A percentile compares a stretch with the other conserved stretches of the same genome.
These are phyloP conservation scores for Penicillium lagena DNA, from an alignment of 495 filamentous ascomycete genomes.

Conservation along the genomic window DNA sequence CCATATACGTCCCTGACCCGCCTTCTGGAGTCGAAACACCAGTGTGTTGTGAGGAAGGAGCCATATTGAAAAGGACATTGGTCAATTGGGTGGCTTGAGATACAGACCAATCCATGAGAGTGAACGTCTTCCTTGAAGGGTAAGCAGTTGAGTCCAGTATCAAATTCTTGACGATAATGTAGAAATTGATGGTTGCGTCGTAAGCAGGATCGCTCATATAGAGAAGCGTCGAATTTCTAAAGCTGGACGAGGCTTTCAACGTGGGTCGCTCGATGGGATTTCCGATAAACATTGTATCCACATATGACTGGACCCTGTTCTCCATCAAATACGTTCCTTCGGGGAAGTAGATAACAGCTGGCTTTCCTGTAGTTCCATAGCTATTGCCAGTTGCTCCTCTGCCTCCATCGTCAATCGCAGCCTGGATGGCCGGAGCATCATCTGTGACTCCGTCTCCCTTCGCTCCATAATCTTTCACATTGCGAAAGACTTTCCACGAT, in stretches of 20 bases:
- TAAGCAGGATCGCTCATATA: too few relatives aligned
- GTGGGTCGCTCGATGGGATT: slow-evolving; percentile 51
- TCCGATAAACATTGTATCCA: slow-evolving; percentile 54
- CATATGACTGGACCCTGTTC: slow-evolving; percentile 39
- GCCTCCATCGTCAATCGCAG: slow-evolving; percentile 37
- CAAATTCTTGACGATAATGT: slow-evolving; percentile 51
- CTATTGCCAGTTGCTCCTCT: slow-evolving; percentile 5
- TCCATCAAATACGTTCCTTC: slow-evolving; percentile 50
- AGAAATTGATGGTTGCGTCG: too few relatives aligned
- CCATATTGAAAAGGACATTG: slow-evolving; percentile 66
- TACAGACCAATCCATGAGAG: slow-evolving; percentile 71
- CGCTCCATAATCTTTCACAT: slow-evolving; percentile 40
- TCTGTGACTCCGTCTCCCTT: slow-evolving; percentile 42
- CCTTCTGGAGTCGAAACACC: slow-evolving; percentile 67
- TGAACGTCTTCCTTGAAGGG: slow-evolving; percentile 35
- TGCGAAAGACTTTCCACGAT: not conserved
- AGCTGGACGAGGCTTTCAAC: slow-evolving; percentile 52
- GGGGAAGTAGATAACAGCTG: slow-evolving; percentile 53
- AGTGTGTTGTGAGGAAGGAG: slow-evolving; percentile 48
- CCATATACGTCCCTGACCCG: slow-evolving; percentile 62
- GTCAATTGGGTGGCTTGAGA: slow-evolving; percentile 62
- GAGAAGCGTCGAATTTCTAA: slow-evolving; percentile 13
- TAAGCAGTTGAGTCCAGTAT: slow-evolving; percentile 61
- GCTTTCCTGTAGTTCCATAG: not conserved
- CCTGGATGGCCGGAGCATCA: slow-evolving; percentile 50